Percentiles rank a stretch among this genome's conserved stretches.
phyloP scores from a whole-genome alignment of 371 early-diverging fungal species.

The Nematocida displodere region DNA sequence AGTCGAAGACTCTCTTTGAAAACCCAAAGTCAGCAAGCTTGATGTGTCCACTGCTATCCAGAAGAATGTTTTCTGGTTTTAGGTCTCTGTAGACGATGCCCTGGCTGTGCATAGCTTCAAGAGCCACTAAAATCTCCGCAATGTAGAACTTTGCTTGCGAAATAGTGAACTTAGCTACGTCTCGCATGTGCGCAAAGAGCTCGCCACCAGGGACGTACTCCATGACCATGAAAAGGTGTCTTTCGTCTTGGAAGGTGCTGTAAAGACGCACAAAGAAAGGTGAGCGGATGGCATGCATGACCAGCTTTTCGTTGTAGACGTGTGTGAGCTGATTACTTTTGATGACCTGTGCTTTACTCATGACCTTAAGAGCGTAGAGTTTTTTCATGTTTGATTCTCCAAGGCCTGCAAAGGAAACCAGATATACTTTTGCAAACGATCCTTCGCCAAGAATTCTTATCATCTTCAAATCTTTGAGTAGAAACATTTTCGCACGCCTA shows the following conservation, averaged over 20 bases:
- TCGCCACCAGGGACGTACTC: constrained; percentile 90
- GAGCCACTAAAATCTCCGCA: constrained; percentile 89
- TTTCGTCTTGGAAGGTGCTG: constrained; percentile 77
- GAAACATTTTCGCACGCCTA: constrained; percentile 68
- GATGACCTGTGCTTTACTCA: constrained; percentile 83
- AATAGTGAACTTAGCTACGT: constrained; percentile 65
- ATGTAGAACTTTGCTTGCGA: constrained; percentile 84
- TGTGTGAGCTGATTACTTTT: constrained; percentile 89
- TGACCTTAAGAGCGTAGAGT: constrained; percentile 83
- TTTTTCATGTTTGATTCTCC: constrained; percentile 68
- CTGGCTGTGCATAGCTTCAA: constrained; percentile 87
- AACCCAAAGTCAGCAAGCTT: constrained; percentile 98
- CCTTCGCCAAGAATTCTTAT: constrained; percentile 98
- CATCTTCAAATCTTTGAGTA: constrained; percentile 83
- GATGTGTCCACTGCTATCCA: constrained; percentile 84
- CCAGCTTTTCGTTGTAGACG: constrained; percentile 83
- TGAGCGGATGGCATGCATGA: constrained; percentile 75
- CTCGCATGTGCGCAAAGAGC: constrained; percentile 81
- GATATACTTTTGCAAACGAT: constrained; percentile 94
- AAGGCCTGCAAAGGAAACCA: constrained; percentile 86
- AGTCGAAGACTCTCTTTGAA: constrained; percentile 78
- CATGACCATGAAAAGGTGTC: constrained; percentile 77
- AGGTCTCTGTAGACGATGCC: constrained; percentile 93
- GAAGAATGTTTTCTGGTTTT: constrained; percentile 88
- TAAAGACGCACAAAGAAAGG: constrained; percentile 85